A percentile compares a stretch with the other conserved stretches of the same genome.
Evolutionary conservation across 257 asterid genomes (phyloP).

Genomic region (Fraxinus cuspidata): DNA sequence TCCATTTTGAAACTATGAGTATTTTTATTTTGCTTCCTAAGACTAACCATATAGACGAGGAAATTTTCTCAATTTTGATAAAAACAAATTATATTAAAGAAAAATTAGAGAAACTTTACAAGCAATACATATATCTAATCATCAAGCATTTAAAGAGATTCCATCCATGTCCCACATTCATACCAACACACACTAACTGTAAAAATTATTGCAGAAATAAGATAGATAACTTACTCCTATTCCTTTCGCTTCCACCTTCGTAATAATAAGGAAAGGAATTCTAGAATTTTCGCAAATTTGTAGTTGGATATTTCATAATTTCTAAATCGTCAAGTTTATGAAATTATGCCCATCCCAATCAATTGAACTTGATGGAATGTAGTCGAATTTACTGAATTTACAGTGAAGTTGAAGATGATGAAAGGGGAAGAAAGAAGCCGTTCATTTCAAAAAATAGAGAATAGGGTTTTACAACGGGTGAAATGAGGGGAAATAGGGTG

Average conservation of each 20-base stretch:
- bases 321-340: constrained; percentile 57
- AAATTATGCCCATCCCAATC: neutral
- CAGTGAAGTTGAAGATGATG: no score
- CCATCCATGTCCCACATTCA: no score
- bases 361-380: neutral
- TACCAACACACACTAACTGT: neutral
- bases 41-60: neutral
- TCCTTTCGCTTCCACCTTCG: constrained; percentile 38
- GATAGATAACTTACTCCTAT: constrained; percentile 35
- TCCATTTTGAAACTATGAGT: neutral
- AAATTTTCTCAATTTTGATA: neutral
- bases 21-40: neutral
- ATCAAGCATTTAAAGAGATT: no score
- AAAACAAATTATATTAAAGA: no score
- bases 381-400: neutral
- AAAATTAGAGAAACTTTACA: neutral
- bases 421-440: no score
- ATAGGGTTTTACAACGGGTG: no score
- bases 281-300: constrained; percentile 40
- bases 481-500: no score
- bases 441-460: no score
- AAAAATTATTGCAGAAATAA: neutral
- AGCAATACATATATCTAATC: no score
- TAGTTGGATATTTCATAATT: constrained; percentile 34
- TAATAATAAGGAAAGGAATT: constrained; percentile 53